These are phyloP conservation scores for Solanum gandarillasii DNA, from an alignment of 257 asterid genomes.

Conservation along the genomic window DNA sequence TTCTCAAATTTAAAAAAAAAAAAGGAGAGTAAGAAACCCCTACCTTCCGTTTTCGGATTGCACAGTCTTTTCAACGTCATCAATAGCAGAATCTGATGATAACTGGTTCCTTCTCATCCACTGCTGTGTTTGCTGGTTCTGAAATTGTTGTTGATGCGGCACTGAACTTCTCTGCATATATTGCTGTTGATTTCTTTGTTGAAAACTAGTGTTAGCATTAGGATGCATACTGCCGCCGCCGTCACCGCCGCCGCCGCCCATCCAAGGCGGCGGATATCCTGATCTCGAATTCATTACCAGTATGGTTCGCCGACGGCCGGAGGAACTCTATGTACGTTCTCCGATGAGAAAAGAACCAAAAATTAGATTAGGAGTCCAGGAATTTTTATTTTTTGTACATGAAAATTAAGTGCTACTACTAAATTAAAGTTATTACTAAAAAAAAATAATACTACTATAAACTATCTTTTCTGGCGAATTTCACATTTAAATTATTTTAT, in stretches of 20 bases:
- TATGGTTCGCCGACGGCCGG: not conserved
- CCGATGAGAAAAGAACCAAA: not conserved
- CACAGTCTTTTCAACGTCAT: slow-evolving; percentile 84
- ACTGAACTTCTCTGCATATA: slow-evolving; percentile 49
- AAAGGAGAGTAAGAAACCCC: not conserved
- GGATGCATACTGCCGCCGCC: slow-evolving; percentile 40
- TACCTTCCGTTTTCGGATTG: slow-evolving; percentile 90
- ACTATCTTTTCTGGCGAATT: too few relatives aligned
- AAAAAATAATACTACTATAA: too few relatives aligned
- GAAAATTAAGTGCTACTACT: too few relatives aligned
- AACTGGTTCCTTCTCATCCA: slow-evolving; percentile 60
- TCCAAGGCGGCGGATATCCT: slow-evolving; percentile 89
- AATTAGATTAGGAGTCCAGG: not conserved
- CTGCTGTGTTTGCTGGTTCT: slow-evolving; percentile 44
- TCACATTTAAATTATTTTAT: too few relatives aligned
- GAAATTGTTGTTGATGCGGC: slow-evolving; percentile 40
- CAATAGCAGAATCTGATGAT: slow-evolving; percentile 31
- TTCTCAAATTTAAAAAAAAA: not conserved
- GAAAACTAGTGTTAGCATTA: slow-evolving; percentile 52
- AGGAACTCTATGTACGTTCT: not conserved
- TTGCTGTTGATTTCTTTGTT: slow-evolving; percentile 59
- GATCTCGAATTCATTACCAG: slow-evolving; percentile 58
- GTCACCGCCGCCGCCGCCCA: slow-evolving; percentile 23
- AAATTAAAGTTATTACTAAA: too few relatives aligned
- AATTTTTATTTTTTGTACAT: too few relatives aligned